Conservation (phyloP, 2,329 filamentous ascomycete species). For the Pestalotiopsis fici region DNA sequence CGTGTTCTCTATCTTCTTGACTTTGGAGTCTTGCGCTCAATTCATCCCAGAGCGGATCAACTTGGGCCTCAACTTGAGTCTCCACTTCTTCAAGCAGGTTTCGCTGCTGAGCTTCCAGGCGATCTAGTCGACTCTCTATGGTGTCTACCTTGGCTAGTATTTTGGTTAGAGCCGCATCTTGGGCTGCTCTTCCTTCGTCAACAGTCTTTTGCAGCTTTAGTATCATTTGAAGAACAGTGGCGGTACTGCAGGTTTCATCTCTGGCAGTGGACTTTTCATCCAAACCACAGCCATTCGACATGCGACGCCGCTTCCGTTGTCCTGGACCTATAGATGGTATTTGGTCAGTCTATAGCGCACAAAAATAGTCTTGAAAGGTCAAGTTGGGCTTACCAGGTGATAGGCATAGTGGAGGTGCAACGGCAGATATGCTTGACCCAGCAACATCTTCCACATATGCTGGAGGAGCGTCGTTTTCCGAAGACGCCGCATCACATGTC, state of each 20-base stretch:
- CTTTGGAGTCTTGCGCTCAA: slow-evolving; percentile 4
- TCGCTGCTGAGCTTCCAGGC: slow-evolving; percentile 2
- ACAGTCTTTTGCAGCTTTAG: neutral
- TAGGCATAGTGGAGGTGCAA: neutral
- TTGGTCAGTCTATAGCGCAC: neutral
- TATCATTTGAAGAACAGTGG: neutral
- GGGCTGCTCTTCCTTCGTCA: neutral
- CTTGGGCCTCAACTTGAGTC: neutral
- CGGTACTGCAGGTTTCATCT: neutral
- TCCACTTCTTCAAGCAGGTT: neutral
- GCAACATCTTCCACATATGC: slow-evolving; percentile 2
- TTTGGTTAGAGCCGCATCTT: slow-evolving; percentile 4
- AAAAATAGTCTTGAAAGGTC: too few species aligned
- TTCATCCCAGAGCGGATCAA: slow-evolving; percentile 11
- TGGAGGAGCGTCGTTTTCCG: slow-evolving; percentile 4
- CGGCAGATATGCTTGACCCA: neutral
- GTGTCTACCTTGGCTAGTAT: slow-evolving; percentile 3
- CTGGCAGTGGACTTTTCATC: neutral
- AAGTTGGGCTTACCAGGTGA: neutral
- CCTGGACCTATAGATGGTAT: neutral
- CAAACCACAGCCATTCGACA: neutral
- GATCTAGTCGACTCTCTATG: neutral
- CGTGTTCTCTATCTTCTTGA: slow-evolving; percentile 5
- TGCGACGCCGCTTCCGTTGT: neutral
- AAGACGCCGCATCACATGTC: neutral